A percentile compares a stretch with the other conserved stretches of the same genome.
Conservation (phyloP, 2,329 filamentous ascomycete species). For the Xylariales sp. region DNA sequence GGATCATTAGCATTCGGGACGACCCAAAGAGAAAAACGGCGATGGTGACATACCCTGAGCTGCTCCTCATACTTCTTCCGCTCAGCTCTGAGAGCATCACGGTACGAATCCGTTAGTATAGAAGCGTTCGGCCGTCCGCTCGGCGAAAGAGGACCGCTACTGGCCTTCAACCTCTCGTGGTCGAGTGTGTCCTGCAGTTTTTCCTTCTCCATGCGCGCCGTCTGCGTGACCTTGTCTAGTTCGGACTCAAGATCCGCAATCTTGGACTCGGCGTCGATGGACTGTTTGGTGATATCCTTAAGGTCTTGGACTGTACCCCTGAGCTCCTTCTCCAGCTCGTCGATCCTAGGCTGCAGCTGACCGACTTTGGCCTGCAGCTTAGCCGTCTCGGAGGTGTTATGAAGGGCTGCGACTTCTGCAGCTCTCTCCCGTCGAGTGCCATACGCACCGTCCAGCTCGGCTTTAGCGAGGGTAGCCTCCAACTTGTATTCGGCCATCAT, state of each 20-base stretch:
- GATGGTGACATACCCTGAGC: slow-evolving; percentile 23
- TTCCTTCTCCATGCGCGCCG: slow-evolving; percentile 27
- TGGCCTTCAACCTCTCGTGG: slow-evolving; percentile 23
- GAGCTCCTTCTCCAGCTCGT: slow-evolving; percentile 62
- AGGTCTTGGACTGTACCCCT: slow-evolving; percentile 37
- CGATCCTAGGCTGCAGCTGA: slow-evolving; percentile 48
- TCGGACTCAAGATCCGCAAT: slow-evolving; percentile 27
- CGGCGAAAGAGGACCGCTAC: slow-evolving; percentile 20
- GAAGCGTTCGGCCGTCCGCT: slow-evolving; percentile 23
- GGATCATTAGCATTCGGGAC: slow-evolving; percentile 13
- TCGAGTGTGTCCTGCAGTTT: slow-evolving; percentile 28
- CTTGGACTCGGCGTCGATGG: slow-evolving; percentile 29
- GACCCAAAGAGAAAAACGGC: not conserved
- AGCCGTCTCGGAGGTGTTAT: slow-evolving; percentile 38
- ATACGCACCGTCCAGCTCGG: slow-evolving; percentile 59
- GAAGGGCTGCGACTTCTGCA: slow-evolving; percentile 49
- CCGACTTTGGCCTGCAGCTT: slow-evolving; percentile 37
- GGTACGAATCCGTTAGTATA: slow-evolving; percentile 29
- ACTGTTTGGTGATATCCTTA: slow-evolving; percentile 27
- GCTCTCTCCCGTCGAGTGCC: slow-evolving; percentile 55
- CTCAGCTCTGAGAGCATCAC: slow-evolving; percentile 25
- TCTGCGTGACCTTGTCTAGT: slow-evolving; percentile 22
- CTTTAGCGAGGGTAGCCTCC: slow-evolving; percentile 55
- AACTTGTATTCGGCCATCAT: slow-evolving; percentile 58
- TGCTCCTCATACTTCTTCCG: slow-evolving; percentile 31